A percentile compares a stretch with the other conserved stretches of the same genome.
Evolutionary conservation across 2,329 filamentous ascomycete species (phyloP).

Genomic region (Xylariales sp.): DNA sequence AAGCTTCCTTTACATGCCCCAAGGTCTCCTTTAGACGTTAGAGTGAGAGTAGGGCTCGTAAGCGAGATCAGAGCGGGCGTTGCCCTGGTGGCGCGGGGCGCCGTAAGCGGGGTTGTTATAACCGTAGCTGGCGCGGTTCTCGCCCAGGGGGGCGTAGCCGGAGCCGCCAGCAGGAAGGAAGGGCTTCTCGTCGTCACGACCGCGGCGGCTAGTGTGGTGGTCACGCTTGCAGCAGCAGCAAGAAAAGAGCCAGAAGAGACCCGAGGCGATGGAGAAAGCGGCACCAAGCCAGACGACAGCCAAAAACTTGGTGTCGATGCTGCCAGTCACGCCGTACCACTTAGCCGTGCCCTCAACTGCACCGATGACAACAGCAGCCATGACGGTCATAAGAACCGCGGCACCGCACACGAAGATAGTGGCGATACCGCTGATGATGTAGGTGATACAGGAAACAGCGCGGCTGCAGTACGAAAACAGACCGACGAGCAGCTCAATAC

Average conservation of each 20-base stretch:
- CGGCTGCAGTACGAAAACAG: slow-evolving; percentile 80
- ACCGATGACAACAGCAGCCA: slow-evolving; percentile 66
- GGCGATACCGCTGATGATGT: slow-evolving; percentile 66
- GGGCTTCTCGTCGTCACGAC: slow-evolving; percentile 47
- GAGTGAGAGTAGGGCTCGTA: slow-evolving; percentile 54
- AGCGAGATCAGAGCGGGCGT: slow-evolving; percentile 45
- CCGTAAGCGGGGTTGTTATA: slow-evolving; percentile 30
- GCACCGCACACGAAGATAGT: slow-evolving; percentile 51
- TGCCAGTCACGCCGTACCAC: slow-evolving; percentile 65
- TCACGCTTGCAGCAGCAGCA: slow-evolving; percentile 85
- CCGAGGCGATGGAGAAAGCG: slow-evolving; percentile 69
- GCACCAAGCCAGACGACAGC: slow-evolving; percentile 74
- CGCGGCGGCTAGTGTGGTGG: slow-evolving; percentile 24
- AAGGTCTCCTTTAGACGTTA: slow-evolving; percentile 4
- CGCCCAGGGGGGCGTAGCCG: slow-evolving; percentile 43
- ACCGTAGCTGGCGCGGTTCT: slow-evolving; percentile 24
- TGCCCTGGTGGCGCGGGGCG: slow-evolving; percentile 34
- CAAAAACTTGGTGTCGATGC: slow-evolving; percentile 66
- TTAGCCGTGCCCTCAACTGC: slow-evolving; percentile 63
- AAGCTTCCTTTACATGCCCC: too few relatives aligned
- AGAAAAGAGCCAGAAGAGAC: slow-evolving; percentile 87
- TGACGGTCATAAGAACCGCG: slow-evolving; percentile 69
- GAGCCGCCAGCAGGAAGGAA: slow-evolving; percentile 32
- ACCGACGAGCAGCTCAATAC: slow-evolving; percentile 69
- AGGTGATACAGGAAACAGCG: slow-evolving; percentile 77